phyloP scores from a whole-genome alignment of 495 filamentous ascomycete genomes.

The Podospora bellae-mahoneyi region DNA sequence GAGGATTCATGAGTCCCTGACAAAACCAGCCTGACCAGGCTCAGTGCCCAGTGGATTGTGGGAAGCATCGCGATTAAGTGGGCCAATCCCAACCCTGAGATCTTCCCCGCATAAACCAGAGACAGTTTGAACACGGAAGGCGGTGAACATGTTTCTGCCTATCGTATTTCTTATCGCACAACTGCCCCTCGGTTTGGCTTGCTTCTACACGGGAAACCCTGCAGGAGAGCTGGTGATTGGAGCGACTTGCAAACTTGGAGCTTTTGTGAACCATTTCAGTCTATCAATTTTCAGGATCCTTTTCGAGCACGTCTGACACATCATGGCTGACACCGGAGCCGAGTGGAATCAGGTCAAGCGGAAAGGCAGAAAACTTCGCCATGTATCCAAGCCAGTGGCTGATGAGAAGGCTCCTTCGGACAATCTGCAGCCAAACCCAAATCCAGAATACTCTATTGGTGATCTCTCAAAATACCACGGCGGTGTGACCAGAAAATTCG shows the following conservation, averaged over 20 bases:
- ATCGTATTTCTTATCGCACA: conserved; percentile 15
- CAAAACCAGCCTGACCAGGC: too few relatives aligned
- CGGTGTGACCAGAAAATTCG: conserved; percentile 18
- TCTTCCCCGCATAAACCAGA: neutral
- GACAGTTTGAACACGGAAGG: neutral
- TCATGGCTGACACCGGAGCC: conserved; percentile 17
- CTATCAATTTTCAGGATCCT: neutral
- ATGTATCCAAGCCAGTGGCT: conserved; percentile 3
- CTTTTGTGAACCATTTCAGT: neutral
- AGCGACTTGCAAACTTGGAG: neutral
- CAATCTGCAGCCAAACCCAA: conserved; percentile 29
- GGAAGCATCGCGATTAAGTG: neutral
- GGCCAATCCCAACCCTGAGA: neutral
- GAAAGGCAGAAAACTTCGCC: conserved; percentile 28
- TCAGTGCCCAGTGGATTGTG: neutral
- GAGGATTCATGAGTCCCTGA: too few relatives aligned
- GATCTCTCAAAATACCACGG: conserved; percentile 28
- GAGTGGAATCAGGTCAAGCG: conserved; percentile 32
- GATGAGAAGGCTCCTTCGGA: conserved; percentile 10
- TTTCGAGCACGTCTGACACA: neutral
- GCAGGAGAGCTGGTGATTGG: neutral
- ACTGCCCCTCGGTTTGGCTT: conserved; percentile 1
- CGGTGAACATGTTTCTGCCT: conserved; percentile 17
- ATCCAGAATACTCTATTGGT: conserved; percentile 25
- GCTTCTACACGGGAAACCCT: neutral